Evolutionary conservation across 768 basidiomycete species (phyloP), one percentile per base, ranked within the genome.

Genomic region (Leccinum disarticulatum): DNA sequence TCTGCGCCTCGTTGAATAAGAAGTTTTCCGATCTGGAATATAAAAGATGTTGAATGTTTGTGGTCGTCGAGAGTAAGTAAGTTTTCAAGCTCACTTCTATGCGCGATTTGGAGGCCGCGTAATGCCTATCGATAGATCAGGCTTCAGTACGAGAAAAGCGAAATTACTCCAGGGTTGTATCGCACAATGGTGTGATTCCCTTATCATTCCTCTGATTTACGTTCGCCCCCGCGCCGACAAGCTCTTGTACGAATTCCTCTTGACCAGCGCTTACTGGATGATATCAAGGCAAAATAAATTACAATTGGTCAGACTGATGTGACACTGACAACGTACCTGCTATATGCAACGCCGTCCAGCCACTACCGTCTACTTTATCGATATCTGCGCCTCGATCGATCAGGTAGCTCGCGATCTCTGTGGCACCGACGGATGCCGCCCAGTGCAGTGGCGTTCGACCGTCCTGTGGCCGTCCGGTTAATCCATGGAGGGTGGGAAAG

Each of bases 101-200:
- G 48, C 87, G 89, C 57, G 93, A 88, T 73, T 95, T 95, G 31
- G 93, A 96, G 49, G 93, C 94, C 30, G 93, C 93, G 69, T 96
- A 96, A 74, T 95, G 93, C 66, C 93, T 96, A 58, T 54, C 41
- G 48, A 52, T 61, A 33, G 60, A 60, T 47, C n/a, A 43, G 10
- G 19, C 9, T 11, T 46, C 19, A 52, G 8, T 14, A 15, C 69
- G 38, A 71, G 31, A 6, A 53, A 33, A 19, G 5, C 2, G 22
- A 58, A 10, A 61, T 4, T 5, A 11, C 1, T 6, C 28, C 35
- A 9, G 22, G 2, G 8, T 2, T 1, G 52, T 25, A 43, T 49
- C 89, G 72, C 73, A 95, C 93, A 97, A 71, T 38, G 94, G 83
- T 3, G 88, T 91, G 28, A 93, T 73, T 10, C 93, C 92, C 73